Conservation (phyloP, 176 grass and related monocot species). For the Cenchrus purpureus region DNA sequence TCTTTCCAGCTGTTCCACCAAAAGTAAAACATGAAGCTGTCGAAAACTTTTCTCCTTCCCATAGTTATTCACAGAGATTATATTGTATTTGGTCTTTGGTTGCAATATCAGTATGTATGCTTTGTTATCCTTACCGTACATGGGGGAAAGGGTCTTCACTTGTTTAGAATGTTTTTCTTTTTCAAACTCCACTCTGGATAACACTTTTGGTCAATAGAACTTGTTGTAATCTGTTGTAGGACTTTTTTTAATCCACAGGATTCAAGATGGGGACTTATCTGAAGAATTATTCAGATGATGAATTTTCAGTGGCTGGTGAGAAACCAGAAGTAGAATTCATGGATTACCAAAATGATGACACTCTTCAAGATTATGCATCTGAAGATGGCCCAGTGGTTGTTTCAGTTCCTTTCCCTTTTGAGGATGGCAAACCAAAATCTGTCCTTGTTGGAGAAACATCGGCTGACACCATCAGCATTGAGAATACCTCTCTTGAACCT, state of each 20-base stretch:
- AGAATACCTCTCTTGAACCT: constrained; percentile 69
- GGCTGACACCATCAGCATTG: constrained; percentile 53
- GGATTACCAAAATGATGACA: constrained; percentile 76
- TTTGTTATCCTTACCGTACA: neutral
- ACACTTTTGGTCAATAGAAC: neutral
- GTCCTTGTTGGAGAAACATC: constrained; percentile 71
- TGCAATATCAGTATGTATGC: constrained; percentile 7
- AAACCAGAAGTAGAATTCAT: constrained; percentile 89
- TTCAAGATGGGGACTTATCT: constrained; percentile 51
- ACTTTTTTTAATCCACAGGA: constrained; percentile 26
- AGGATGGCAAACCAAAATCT: constrained; percentile 68
- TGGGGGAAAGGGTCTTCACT: neutral
- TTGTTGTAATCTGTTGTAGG: neutral
- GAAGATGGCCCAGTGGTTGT: constrained; percentile 68
- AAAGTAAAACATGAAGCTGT: neutral
- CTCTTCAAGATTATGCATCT: constrained; percentile 57
- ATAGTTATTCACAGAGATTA: neutral
- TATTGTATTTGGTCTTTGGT: neutral
- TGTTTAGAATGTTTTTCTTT: neutral
- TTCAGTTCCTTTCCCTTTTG: constrained; percentile 75
- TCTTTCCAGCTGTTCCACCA: neutral
- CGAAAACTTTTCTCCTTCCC: neutral
- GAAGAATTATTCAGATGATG: constrained; percentile 63
- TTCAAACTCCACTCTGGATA: neutral
- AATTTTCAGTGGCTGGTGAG: constrained; percentile 68